phyloP scores from a whole-genome alignment of 2,329 filamentous ascomycete genomes.

The Xylaria hypoxylon region DNA sequence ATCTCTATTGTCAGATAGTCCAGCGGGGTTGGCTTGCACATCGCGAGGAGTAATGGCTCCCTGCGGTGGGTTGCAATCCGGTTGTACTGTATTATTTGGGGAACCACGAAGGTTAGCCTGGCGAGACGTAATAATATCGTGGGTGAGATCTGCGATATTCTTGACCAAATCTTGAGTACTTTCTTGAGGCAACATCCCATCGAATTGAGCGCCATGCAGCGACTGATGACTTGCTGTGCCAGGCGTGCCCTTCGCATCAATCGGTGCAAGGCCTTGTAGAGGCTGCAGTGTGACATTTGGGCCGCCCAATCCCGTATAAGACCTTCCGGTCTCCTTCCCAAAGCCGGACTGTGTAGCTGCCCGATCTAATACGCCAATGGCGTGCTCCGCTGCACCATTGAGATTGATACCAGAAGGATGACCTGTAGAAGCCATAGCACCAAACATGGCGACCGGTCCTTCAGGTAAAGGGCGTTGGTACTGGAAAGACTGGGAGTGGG shows the following conservation, averaged over 20 bases:
- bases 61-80: not conserved
- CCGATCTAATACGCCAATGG: not conserved
- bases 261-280: not conserved
- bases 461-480: not conserved
- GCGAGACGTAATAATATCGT: not conserved
- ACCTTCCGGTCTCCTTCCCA: not conserved
- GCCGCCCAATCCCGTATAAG: not conserved
- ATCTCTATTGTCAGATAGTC: not conserved
- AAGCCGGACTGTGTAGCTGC: constrained; percentile 6
- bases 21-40: not conserved
- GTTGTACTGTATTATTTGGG: not conserved
- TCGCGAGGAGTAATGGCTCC: not conserved
- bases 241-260: not conserved
- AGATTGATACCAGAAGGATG: not conserved
- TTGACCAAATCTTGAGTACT: not conserved
- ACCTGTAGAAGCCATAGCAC: not conserved
- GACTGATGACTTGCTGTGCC: not conserved
- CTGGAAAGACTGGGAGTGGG: not conserved
- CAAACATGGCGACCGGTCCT: not conserved
- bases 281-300: not conserved
- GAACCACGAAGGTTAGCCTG: not conserved
- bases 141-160: not conserved
- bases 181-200: not conserved
- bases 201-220: not conserved
- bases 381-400: not conserved